phyloP scores from a whole-genome alignment of 1,284 basidiomycete genomes.

The Psilocybe mexicana region DNA sequence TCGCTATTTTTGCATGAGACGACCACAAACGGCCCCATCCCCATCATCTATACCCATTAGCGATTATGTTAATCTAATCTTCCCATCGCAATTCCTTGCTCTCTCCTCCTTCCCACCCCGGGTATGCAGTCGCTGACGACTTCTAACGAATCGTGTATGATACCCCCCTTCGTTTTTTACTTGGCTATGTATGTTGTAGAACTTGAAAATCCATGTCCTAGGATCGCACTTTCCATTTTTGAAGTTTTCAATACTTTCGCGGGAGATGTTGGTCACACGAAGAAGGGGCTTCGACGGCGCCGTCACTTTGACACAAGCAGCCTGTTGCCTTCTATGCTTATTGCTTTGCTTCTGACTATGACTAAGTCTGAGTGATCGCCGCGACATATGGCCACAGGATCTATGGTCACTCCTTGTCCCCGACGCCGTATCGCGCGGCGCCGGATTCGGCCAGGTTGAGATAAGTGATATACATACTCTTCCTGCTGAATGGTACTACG shows the following conservation, averaged over 20 bases:
- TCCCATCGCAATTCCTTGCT: background rate
- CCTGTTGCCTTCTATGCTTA: no score
- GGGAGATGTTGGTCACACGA: background rate
- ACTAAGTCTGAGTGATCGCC: background rate
- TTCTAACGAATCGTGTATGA: background rate
- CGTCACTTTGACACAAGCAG: no score
- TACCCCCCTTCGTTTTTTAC: background rate
- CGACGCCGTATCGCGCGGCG: no score
- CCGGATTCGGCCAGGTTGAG: no score
- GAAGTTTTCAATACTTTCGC: background rate
- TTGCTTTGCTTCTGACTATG: no score
- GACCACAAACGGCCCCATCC: background rate
- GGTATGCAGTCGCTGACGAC: background rate
- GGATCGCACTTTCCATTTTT: background rate
- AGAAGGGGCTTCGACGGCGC: background rate
- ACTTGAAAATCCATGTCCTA: background rate
- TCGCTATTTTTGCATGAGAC: background rate
- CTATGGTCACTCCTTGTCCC: no score
- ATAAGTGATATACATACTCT: no score
- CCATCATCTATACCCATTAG: background rate
- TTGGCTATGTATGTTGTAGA: background rate
- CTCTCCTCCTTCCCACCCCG: background rate
- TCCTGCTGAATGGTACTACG: no score
- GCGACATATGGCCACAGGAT: background rate
- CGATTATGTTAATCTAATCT: background rate